Evolutionary conservation across 2,329 filamentous ascomycete genomes (phyloP).

Genomic region (Exserohilum turcica): DNA sequence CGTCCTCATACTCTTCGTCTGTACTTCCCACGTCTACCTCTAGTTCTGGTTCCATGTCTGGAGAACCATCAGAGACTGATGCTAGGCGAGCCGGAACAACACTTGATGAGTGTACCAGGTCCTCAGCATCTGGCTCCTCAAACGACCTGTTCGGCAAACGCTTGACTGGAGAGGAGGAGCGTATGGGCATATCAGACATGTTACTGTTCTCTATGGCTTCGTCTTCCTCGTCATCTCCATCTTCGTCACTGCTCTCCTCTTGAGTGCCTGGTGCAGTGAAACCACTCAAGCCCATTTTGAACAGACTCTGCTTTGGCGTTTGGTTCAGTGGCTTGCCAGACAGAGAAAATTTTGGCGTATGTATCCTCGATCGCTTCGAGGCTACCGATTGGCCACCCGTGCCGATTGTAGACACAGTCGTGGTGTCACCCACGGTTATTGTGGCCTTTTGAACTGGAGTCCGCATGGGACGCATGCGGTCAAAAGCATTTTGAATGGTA

Average conservation of each 20-base stretch:
- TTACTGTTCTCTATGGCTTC: slow-evolving; percentile 19
- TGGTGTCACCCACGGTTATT: slow-evolving; percentile 74
- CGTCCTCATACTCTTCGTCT: slow-evolving; percentile 58
- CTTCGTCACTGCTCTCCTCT: slow-evolving; percentile 40
- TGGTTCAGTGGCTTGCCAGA: slow-evolving; percentile 36
- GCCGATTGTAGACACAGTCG: slow-evolving; percentile 69
- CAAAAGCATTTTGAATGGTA: slow-evolving; percentile 64
- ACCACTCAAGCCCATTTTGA: slow-evolving; percentile 54
- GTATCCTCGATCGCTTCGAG: slow-evolving; percentile 54
- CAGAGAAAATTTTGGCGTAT: slow-evolving; percentile 46
- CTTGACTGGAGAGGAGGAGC: slow-evolving; percentile 25
- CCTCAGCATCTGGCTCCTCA: slow-evolving; percentile 23
- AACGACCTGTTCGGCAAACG: slow-evolving; percentile 11
- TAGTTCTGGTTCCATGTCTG: slow-evolving; percentile 7
- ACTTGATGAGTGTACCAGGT: slow-evolving; percentile 23
- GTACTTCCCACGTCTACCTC: slow-evolving; percentile 22
- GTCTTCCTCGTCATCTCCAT: slow-evolving; percentile 16
- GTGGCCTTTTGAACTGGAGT: slow-evolving; percentile 69
- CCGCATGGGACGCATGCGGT: slow-evolving; percentile 68
- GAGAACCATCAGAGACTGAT: slow-evolving; percentile 3
- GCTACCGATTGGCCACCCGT: slow-evolving; percentile 50
- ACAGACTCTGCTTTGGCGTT: slow-evolving; percentile 40
- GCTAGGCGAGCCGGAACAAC: slow-evolving; percentile 4
- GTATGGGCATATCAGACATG: slow-evolving; percentile 19
- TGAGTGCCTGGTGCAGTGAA: slow-evolving; percentile 63